These are phyloP conservation scores for Neopestalotiopsis sp. DNA, from an alignment of 2,329 filamentous ascomycete genomes.

Conservation along the genomic window DNA sequence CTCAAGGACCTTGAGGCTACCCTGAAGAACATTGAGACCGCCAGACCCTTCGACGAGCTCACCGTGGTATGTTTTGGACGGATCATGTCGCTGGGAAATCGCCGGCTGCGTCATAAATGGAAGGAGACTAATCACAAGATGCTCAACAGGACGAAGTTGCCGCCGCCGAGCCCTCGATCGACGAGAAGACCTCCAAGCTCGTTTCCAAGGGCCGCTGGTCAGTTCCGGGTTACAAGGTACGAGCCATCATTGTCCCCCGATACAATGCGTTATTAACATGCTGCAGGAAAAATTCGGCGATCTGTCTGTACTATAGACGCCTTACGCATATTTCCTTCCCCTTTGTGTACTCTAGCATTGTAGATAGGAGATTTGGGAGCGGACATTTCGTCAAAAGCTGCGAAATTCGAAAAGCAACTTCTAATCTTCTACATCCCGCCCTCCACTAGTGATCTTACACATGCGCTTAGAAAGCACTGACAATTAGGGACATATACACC, in stretches of 20 bases:
- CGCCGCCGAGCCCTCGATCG: constrained; percentile 92
- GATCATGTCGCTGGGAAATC: constrained; percentile 23
- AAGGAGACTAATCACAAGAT: constrained; percentile 28
- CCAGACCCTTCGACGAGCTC: constrained; percentile 93
- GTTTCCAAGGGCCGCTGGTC: constrained; percentile 98
- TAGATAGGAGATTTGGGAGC: constrained; percentile 57
- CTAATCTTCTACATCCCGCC: constrained; percentile 6
- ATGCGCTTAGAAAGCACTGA: not conserved
- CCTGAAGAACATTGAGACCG: constrained; percentile 95
- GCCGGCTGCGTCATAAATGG: not conserved
- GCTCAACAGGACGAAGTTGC: constrained; percentile 84
- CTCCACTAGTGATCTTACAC: not conserved
- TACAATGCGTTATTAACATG: constrained; percentile 49
- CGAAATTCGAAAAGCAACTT: constrained; percentile 19
- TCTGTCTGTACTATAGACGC: constrained; percentile 85
- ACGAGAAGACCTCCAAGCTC: constrained; percentile 93
- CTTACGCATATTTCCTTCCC: constrained; percentile 47
- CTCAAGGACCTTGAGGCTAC: constrained; percentile 93
- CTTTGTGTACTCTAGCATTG: constrained; percentile 73
- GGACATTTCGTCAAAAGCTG: constrained; percentile 17
- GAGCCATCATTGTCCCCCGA: constrained; percentile 36
- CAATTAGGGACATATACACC: not conserved
- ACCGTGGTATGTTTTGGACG: constrained; percentile 91
- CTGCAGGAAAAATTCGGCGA: constrained; percentile 97
- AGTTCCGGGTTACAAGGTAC: constrained; percentile 98